These are phyloP conservation scores for Globisporangium abappressorium DNA, from an alignment of 352 stramenopile genomes.

Conservation along the genomic window DNA sequence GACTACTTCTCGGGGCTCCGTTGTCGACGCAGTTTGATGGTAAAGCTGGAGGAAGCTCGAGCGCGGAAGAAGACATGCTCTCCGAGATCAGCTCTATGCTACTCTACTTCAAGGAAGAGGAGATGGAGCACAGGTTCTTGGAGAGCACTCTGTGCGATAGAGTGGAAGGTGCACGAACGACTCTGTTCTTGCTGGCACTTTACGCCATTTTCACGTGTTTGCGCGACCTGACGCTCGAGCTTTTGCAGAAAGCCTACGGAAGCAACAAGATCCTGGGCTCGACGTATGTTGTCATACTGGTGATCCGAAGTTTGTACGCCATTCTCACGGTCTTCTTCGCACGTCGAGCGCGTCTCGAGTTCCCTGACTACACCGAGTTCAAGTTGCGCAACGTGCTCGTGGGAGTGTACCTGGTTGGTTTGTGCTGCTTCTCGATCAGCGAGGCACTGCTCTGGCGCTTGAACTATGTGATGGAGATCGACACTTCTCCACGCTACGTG, in stretches of 20 bases:
- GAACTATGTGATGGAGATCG: conserved; percentile 53
- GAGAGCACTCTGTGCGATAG: conserved; percentile 58
- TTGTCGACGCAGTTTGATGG: conserved; percentile 29
- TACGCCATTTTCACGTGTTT: conserved; percentile 69
- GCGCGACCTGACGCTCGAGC: conserved; percentile 56
- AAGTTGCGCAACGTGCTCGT: conserved; percentile 68
- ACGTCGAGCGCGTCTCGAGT: conserved; percentile 39
- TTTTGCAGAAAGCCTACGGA: conserved; percentile 27
- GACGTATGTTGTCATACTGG: conserved; percentile 42
- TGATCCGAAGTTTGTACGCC: conserved; percentile 34
- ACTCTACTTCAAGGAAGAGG: conserved; percentile 60
- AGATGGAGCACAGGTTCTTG: conserved; percentile 78
- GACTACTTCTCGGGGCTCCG: conserved; percentile 49
- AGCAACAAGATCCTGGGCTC: conserved; percentile 25
- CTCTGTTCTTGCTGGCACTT: conserved; percentile 43
- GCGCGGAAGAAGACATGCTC: conserved; percentile 63
- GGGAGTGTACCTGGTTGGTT: conserved; percentile 51
- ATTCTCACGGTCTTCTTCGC: conserved; percentile 24
- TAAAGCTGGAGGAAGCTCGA: conserved; percentile 23
- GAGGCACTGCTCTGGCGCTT: conserved; percentile 54
- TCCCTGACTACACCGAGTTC: conserved; percentile 53
- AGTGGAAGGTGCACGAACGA: conserved; percentile 61
- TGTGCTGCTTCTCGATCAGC: conserved; percentile 47
- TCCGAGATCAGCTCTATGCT: conserved; percentile 55
- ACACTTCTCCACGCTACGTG: conserved; percentile 65